phyloP scores from a whole-genome alignment of 2,329 filamentous ascomycete genomes.

The Magnaporthiopsis rhizophila region DNA sequence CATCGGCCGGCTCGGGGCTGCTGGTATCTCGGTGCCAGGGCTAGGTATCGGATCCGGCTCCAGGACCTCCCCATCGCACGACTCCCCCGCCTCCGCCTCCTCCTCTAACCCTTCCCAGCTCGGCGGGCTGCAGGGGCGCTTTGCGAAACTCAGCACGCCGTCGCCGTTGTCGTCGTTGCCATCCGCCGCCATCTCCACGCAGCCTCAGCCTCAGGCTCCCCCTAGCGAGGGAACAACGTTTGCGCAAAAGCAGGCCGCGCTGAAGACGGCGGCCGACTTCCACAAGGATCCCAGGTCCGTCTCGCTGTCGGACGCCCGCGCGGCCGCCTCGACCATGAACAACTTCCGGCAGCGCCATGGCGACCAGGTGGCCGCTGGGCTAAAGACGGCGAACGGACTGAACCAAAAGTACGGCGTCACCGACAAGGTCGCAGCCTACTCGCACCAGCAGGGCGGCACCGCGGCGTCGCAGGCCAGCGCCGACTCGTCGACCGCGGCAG shows the following conservation, averaged over 20 bases:
- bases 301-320: constrained; percentile 48
- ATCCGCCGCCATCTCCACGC: constrained; percentile 14
- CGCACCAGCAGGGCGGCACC: constrained; percentile 1
- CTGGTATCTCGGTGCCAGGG: constrained; percentile 71
- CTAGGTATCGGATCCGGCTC: constrained; percentile 56
- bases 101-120: constrained; percentile 35
- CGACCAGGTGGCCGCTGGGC: constrained; percentile 56
- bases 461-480: too few species aligned
- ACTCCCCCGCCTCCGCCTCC: neutral
- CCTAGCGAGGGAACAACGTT: constrained; percentile 49
- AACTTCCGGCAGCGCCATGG: constrained; percentile 65
- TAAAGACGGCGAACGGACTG: constrained; percentile 45
- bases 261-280: constrained; percentile 52
- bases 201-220: constrained; percentile 17
- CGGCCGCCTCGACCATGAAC: constrained; percentile 53
- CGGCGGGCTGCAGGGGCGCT: constrained; percentile 61
- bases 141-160: constrained; percentile 42
- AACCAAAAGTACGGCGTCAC: constrained; percentile 54
- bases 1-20: constrained; percentile 56
- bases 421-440: constrained; percentile 5
- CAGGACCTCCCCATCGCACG: constrained; percentile 9
- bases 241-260: constrained; percentile 56
- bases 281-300: constrained; percentile 55
- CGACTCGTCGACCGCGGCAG: neutral
- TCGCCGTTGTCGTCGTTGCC: constrained; percentile 15